Conservation (phyloP, 2,329 filamentous ascomycete genomes). For the Curvularia sp. region DNA sequence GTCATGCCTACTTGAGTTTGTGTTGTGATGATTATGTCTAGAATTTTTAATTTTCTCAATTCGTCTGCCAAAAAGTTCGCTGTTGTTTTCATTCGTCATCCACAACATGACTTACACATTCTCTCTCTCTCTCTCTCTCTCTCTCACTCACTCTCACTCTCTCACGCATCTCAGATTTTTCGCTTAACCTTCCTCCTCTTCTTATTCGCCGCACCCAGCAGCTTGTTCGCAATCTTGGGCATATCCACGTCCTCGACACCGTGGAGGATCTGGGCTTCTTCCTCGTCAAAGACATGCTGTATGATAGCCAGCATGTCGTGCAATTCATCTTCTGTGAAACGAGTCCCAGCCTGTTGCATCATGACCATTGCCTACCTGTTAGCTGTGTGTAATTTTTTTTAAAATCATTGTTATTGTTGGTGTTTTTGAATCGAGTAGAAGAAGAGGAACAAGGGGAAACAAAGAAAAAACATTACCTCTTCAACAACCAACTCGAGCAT, state of each 20-base stretch:
- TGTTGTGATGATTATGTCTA: background rate
- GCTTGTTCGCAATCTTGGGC: conserved; percentile 40
- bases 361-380: background rate
- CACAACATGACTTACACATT: background rate
- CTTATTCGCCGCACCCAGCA: conserved; percentile 39
- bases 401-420: background rate
- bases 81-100: too few species aligned
- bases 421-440: background rate
- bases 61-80: too few species aligned
- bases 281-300: conserved; percentile 41
- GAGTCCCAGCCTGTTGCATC: conserved; percentile 36
- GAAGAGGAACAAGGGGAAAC: background rate
- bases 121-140: background rate
- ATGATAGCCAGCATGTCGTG: conserved; percentile 41
- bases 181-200: conserved; percentile 31
- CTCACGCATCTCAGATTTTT: conserved; percentile 5
- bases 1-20: background rate
- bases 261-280: conserved; percentile 36
- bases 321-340: conserved; percentile 43
- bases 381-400: conserved; percentile 4
- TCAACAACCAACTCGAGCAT: conserved; percentile 48
- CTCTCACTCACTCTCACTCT: background rate
- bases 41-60: background rate
- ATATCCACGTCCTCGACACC: conserved; percentile 40
- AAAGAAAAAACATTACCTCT: conserved; percentile 35